Evolutionary conservation across 106 monocot genomes (phyloP).

Genomic region (Apostasia shenzhenica): DNA sequence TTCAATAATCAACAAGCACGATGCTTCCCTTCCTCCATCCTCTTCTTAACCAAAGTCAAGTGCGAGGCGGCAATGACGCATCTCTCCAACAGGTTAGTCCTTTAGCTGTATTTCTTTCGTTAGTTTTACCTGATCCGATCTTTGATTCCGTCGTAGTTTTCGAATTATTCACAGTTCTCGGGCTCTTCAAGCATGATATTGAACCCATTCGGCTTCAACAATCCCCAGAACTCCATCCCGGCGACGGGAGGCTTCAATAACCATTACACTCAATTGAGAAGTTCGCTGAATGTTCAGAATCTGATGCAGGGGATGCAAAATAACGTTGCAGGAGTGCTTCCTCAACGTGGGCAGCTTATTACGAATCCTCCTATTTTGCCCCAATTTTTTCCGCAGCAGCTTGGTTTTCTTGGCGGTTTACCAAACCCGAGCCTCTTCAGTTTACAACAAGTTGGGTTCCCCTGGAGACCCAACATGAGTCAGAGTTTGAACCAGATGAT

Average conservation of each 20-base stretch:
- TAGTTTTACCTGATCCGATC: not conserved
- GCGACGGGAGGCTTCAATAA: slow-evolving; percentile 3
- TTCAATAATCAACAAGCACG: not conserved
- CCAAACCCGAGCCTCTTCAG: not conserved
- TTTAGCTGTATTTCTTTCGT: not conserved
- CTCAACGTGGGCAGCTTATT: not conserved
- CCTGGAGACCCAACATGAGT: not conserved
- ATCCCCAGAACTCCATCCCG: not conserved
- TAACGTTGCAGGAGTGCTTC: not conserved
- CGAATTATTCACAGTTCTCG: not conserved
- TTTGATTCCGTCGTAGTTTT: not conserved
- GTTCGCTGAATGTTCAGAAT: not conserved
- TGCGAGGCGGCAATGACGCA: slow-evolving; percentile 1
- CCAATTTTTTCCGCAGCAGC: slow-evolving; percentile 1
- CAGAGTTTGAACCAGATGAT: slow-evolving; percentile 5
- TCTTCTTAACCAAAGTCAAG: slow-evolving; percentile 2
- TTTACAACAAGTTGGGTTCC: not conserved
- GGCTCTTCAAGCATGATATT: not conserved
- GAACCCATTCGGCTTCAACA: slow-evolving; percentile 7
- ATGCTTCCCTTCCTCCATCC: slow-evolving; percentile 7
- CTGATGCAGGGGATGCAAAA: slow-evolving; percentile 9
- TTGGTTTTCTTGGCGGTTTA: slow-evolving; percentile 2
- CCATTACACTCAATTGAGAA: not conserved
- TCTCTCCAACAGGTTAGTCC: slow-evolving; percentile 1
- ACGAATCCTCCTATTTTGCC: not conserved